Conservation (phyloP, 129 eudicot genomes). For the Ambrosia artemisiifolia region DNA sequence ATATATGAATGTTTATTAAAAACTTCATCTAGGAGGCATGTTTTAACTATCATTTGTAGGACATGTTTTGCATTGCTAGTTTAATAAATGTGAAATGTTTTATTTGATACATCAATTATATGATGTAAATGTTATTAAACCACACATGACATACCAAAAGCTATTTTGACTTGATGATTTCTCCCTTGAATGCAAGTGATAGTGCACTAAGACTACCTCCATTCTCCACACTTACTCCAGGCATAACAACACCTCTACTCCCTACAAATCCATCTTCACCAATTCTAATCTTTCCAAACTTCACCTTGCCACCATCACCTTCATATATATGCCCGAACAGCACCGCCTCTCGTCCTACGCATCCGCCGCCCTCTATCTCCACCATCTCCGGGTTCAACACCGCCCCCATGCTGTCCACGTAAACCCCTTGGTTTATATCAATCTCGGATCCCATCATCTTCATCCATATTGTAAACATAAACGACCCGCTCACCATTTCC, state of each 20-base stretch:
- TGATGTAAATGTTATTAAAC: conserved; percentile 23
- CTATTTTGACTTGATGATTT: conserved; percentile 53
- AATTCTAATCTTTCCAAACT: conserved; percentile 68
- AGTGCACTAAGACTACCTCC: conserved; percentile 63
- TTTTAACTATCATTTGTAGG: too few relatives aligned
- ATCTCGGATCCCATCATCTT: conserved; percentile 67
- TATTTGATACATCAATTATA: conserved; percentile 9
- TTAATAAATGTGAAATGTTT: conserved; percentile 1
- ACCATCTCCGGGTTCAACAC: conserved; percentile 84
- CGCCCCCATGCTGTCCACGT: conserved; percentile 86
- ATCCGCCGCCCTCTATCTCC: conserved; percentile 65
- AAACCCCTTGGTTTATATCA: conserved; percentile 49
- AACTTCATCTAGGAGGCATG: too few relatives aligned
- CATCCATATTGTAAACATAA: conserved; percentile 63
- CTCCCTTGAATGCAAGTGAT: conserved; percentile 73
- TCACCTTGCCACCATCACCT: conserved; percentile 86
- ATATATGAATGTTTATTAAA: too few relatives aligned
- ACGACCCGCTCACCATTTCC: conserved; percentile 67
- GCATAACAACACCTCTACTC: conserved; percentile 77
- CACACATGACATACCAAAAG: not conserved
- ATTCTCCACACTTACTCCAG: conserved; percentile 68
- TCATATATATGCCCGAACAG: conserved; percentile 80
- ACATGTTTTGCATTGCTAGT: conserved; percentile 1
- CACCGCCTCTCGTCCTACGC: conserved; percentile 70
- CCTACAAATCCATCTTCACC: conserved; percentile 86